Evolutionary conservation across 331 rosid genomes (phyloP), one percentile per base, ranked within the genome.

Genomic region (Acacia concinna): DNA sequence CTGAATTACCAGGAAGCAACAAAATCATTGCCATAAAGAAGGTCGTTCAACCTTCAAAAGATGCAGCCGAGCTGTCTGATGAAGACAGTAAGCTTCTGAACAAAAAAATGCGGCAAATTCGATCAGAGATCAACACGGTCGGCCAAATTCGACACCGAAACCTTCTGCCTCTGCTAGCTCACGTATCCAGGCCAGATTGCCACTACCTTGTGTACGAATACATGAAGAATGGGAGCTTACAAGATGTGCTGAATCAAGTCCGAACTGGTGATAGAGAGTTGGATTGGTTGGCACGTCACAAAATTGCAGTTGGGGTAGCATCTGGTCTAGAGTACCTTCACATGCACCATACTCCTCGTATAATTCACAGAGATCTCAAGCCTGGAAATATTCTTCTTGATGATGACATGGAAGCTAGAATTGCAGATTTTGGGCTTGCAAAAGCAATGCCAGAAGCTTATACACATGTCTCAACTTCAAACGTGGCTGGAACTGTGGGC

Each of bases 251-350:
- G 34, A 18, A 1, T 6, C 74, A 69, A 3, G 93, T 81, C 34
- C 35, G 84, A 1, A 79, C 3, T 0, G 97, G 97, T 9, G 71
- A 3, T 5, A 56, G 6, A 13, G 88, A 85, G 69, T 68, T 96
- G 81, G 96, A 89, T 57, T 96, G 98, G 98, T 15, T 78, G 5
- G 0, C 91, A 4, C 82, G 99, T 81, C 98, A 88, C 79, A 89
- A 37, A 40, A 79, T 93, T 57, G 94, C 96, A 0, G 14, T 93
- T 3, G 99, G 99, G 60, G 73, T 96, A 0, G 94, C 97, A 2
- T n/a, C 94, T 0, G 97, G 99, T 63, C 92, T 96, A 52, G 99
- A 96, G 49, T 96, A 96, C 73, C 97, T 96, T 84, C 99, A 96
- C 85, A 0, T 80, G 78, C 11, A 21, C 74, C 98, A 90, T 56